A percentile compares a stretch with the other conserved stretches of the same genome.
phyloP scores from a whole-genome alignment of 495 filamentous ascomycete species.

The Melanomma pulvis-pyrius region DNA sequence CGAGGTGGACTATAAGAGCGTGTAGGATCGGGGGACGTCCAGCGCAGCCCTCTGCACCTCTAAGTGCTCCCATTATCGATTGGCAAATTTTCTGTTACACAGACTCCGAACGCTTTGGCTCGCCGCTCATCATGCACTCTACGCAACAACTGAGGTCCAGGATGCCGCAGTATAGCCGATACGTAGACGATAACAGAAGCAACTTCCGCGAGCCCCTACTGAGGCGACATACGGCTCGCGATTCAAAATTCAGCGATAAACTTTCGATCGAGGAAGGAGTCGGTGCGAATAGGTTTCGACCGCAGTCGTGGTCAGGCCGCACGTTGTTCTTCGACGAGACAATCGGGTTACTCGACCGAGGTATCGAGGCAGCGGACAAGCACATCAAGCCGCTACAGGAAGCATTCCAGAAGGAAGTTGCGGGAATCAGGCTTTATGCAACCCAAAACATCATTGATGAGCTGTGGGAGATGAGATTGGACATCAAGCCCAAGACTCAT shows the following conservation, averaged over 20 bases:
- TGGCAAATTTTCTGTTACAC: not conserved
- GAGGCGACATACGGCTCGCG: not conserved
- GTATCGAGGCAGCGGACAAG: not conserved
- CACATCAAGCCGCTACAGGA: not conserved
- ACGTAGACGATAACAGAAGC: not conserved
- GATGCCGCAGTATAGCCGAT: not conserved
- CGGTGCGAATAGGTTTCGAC: not conserved
- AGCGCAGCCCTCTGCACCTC: not conserved
- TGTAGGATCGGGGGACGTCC: not conserved
- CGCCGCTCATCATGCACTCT: not conserved
- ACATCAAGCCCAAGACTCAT: slow-evolving; percentile 3
- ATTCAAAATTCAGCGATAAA: not conserved
- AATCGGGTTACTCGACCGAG: not conserved
- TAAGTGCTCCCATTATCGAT: not conserved
- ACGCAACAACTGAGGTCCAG: not conserved
- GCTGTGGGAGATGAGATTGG: slow-evolving; percentile 14
- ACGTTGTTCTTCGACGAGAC: slow-evolving; percentile 10
- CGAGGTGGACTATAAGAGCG: not conserved
- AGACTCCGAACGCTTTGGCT: not conserved
- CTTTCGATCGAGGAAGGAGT: not conserved
- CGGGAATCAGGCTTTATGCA: slow-evolving; percentile 2
- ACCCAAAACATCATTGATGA: slow-evolving; percentile 5
- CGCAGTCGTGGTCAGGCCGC: not conserved
- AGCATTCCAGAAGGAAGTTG: slow-evolving; percentile 12
- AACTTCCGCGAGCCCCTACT: not conserved